Evolutionary conservation across 495 filamentous ascomycete genomes (phyloP), one percentile per base, ranked within the genome.

Genomic region (Penicilliopsis zonata): DNA sequence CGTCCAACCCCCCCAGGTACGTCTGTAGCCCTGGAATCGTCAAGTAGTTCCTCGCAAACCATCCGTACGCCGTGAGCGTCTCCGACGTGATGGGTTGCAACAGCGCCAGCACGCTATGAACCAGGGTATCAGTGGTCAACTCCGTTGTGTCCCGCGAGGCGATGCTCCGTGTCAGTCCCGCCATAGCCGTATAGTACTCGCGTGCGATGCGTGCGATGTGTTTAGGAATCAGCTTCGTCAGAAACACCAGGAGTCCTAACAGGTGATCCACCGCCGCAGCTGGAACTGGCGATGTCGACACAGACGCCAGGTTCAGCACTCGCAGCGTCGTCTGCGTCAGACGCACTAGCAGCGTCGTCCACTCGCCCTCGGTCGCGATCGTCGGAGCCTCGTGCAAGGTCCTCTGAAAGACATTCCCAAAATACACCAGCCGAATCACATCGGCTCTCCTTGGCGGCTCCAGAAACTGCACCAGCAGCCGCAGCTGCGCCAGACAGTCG

Each of bases 1-100:
- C 37, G 37, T 70, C 57, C 19, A 76, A 50, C 6, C 43, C 46
- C n/a, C 57, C 63, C 9, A 70, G 44, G 22, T 49, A 47, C 17
- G 37, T 37, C 20, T 45, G 46, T 13, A 72, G 52, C 26, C 69
- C 48, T 1, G 69, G 60, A 6, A 69, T 57, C 4, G 56, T 61
- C 18, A 82, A 55, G 42, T 72, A 75, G 27, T 57, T 55, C 23
- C 44, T 56, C 14, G 61, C 67, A 54, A 81, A 78, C 16, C 67
- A 67, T 43, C 69, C 63, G 39, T 80, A 80, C 2, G 65, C 63
- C 9, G 50, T 52, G 16, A 61, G 52, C 0, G 63, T 70, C 38
- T 65, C 56, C 2, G 57, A 55, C 4, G 51, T 67, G 12, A 66
- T 61, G 1, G 59, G 58, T 28, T 55, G 48, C 7, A 79, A 42